Percentiles rank a stretch among this genome's conserved stretches.
Evolutionary conservation across 2,329 filamentous ascomycete species (phyloP).

Genomic region (Teratosphaeriaceae sp.): DNA sequence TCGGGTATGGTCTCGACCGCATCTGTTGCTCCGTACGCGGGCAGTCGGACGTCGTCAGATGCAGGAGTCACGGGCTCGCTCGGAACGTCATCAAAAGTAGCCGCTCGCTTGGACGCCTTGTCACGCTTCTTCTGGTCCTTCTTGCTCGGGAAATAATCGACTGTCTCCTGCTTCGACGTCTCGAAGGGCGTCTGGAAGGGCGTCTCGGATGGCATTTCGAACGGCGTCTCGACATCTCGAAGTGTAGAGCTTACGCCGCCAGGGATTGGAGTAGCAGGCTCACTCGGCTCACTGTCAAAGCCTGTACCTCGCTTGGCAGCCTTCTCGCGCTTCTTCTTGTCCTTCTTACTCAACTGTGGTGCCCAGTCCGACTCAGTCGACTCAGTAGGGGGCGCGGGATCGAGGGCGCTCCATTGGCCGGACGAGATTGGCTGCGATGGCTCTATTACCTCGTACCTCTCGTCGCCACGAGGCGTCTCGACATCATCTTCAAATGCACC

Average conservation of each 20-base stretch:
- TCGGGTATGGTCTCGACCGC: slow-evolving; percentile 29
- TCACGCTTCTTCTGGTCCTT: slow-evolving; percentile 37
- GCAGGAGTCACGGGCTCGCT: slow-evolving; percentile 19
- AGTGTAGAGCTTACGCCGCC: slow-evolving; percentile 30
- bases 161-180: slow-evolving; percentile 16
- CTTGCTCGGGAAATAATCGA: slow-evolving; percentile 24
- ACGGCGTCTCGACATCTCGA: slow-evolving; percentile 37
- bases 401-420: neutral
- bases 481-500: slow-evolving; percentile 50
- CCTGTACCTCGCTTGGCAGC: slow-evolving; percentile 5
- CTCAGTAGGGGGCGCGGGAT: neutral
- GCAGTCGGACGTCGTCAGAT: slow-evolving; percentile 17
- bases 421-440: neutral
- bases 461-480: neutral
- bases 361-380: slow-evolving; percentile 19
- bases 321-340: slow-evolving; percentile 11
- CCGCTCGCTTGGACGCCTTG: slow-evolving; percentile 33
- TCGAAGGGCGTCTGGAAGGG: slow-evolving; percentile 22
- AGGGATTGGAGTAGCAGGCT: slow-evolving; percentile 2
- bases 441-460: slow-evolving; percentile 9
- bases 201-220: slow-evolving; percentile 25
- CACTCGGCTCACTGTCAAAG: slow-evolving; percentile 9
- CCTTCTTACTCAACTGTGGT: slow-evolving; percentile 17
- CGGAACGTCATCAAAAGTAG: slow-evolving; percentile 24
- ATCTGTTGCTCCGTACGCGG: slow-evolving; percentile 23